phyloP scores from a whole-genome alignment of 2,329 filamentous ascomycete species.

The Nothophoma quercina region DNA sequence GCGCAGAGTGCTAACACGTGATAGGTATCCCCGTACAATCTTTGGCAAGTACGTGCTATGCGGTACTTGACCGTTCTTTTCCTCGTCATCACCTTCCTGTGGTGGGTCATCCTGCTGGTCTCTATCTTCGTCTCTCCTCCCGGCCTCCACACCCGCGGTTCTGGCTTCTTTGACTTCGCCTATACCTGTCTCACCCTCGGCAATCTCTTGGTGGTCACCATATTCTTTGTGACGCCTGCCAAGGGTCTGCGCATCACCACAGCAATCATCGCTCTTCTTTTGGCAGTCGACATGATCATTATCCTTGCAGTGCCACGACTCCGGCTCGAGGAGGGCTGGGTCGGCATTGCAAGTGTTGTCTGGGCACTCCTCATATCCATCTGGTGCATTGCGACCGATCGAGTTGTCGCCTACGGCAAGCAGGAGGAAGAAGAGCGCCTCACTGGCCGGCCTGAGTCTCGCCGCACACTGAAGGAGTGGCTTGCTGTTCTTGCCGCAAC shows the following conservation, averaged over 20 bases:
- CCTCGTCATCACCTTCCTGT: conserved; percentile 78
- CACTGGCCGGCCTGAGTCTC: conserved; percentile 86
- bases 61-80: conserved; percentile 81
- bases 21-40: conserved; percentile 85
- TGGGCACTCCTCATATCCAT: conserved; percentile 82
- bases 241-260: conserved; percentile 78
- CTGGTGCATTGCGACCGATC: conserved; percentile 81
- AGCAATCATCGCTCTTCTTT: conserved; percentile 69
- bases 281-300: conserved; percentile 79
- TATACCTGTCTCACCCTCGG: conserved; percentile 81
- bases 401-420: conserved; percentile 90
- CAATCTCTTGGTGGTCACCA: conserved; percentile 75
- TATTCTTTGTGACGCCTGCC: conserved; percentile 90
- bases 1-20: background rate
- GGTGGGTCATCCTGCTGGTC: conserved; percentile 91
- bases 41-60: conserved; percentile 86
- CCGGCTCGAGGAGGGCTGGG: conserved; percentile 86
- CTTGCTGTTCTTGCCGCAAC: conserved; percentile 78
- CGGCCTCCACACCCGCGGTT: conserved; percentile 82
- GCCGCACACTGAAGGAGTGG: conserved; percentile 86
- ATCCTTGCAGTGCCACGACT: conserved; percentile 77
- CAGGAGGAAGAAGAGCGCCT: conserved; percentile 89
- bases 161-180: conserved; percentile 89
- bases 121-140: conserved; percentile 91
- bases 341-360: conserved; percentile 83